phyloP scores from a whole-genome alignment of 352 stramenopile genomes.

The Elongisporangium prolatum region DNA sequence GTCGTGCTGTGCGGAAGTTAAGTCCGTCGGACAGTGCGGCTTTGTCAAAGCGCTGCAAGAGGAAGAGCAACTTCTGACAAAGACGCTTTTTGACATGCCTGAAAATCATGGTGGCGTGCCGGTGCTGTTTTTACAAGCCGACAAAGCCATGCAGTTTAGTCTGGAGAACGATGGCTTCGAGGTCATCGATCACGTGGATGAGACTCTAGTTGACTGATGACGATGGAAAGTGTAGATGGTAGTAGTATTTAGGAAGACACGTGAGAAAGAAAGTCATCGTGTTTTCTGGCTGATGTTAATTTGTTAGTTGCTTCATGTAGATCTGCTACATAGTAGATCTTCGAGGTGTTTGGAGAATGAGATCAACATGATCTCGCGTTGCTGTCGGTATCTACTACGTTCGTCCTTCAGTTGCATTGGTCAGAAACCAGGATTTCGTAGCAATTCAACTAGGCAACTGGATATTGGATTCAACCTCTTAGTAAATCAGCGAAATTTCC shows the following conservation, averaged over 20 bases:
- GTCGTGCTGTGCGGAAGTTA: constrained; percentile 29
- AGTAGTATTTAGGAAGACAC: not conserved
- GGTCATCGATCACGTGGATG: constrained; percentile 31
- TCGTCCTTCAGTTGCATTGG: too few relatives aligned
- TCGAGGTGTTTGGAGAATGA: too few relatives aligned
- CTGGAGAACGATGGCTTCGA: constrained; percentile 83
- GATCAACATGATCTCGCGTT: too few relatives aligned
- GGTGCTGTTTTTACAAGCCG: constrained; percentile 56
- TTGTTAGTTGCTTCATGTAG: too few relatives aligned
- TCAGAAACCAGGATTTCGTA: too few relatives aligned
- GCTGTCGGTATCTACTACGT: too few relatives aligned
- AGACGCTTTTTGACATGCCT: constrained; percentile 64
- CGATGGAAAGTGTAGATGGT: not conserved
- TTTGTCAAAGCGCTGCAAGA: constrained; percentile 48
- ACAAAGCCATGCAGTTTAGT: constrained; percentile 70
- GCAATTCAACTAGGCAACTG: too few relatives aligned
- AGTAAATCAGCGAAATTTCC: too few relatives aligned
- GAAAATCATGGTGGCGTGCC: constrained; percentile 73
- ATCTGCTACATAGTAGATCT: too few relatives aligned
- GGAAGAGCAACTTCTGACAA: constrained; percentile 42
- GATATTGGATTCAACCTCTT: too few relatives aligned
- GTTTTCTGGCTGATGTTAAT: too few relatives aligned
- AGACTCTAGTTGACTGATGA: not conserved
- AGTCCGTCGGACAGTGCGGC: constrained; percentile 15
- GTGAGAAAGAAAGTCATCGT: not conserved